Base-by-base conservation (phyloP, 495 filamentous ascomycete genomes). In the Annulohypoxylon nitens region DNA sequence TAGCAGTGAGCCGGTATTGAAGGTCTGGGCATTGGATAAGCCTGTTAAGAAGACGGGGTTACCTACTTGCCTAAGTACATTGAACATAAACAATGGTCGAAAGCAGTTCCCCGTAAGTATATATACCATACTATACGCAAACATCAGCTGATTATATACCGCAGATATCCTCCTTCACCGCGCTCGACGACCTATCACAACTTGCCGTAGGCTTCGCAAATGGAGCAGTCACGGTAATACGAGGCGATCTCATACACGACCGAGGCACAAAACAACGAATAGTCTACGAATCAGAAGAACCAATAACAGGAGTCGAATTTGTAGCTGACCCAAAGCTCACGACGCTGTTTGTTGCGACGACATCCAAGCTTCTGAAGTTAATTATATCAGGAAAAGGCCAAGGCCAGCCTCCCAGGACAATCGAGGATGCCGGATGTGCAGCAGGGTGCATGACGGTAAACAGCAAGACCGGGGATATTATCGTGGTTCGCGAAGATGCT, bases 1-100 rank as follows among this genome's bases (percentile, higher is more conserved):
- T 14, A 90, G 89, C 26, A 95, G 89, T 74, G 93, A 98, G 70
- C 95, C 96, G 0, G 85, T 94, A 5, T 79, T 99, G 55, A 98
- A 97, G 78, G 95, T 98, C 20, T 99, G 96, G 96, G 95, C 93
- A 30, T 83, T 99, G 69, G 95, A 99, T 79, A 97, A 94, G 80
- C 86, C 91, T 4, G 95, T 97, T 74, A 98, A 93, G 87, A 98
- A 97, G 86, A 97, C 91, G 10, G 94, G 94, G 1, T 82, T 89
- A 25, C 96, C 96, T 12, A 90, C 90, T 14, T 98, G 97, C 77
- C 86, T 95, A 73, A 97, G 92, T 57, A 95, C 91, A 0, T 81
- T 97, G 26, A 90, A 86, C 18, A 90, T 99, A 61, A 92, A 95
- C 72, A 99, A 98, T 85, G 94, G 93, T 14, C 88, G 94, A 74